Evolutionary conservation across 2,329 filamentous ascomycete species (phyloP).

Genomic region (Catunica adiposa): DNA sequence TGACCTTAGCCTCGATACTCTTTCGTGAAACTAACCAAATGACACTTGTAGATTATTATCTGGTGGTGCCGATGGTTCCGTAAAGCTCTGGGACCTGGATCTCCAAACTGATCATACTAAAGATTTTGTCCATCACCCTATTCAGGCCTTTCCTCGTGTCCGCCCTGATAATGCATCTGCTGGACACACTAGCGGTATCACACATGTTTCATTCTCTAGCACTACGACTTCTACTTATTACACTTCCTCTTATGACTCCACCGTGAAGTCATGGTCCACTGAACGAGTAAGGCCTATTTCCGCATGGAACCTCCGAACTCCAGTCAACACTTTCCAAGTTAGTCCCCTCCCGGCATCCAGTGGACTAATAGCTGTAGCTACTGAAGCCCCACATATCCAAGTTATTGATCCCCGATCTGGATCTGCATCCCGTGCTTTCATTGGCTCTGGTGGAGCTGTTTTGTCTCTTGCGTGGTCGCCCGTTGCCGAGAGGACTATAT

Average conservation of each 20-base stretch:
- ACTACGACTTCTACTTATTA: constrained; percentile 63
- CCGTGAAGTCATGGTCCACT: constrained; percentile 59
- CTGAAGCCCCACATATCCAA: constrained; percentile 68
- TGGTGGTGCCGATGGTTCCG: constrained; percentile 68
- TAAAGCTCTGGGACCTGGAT: constrained; percentile 80
- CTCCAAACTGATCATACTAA: constrained; percentile 26
- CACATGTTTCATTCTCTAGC: constrained; percentile 60
- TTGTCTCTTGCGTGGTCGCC: constrained; percentile 69
- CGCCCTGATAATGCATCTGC: constrained; percentile 18
- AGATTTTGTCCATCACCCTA: constrained; percentile 36
- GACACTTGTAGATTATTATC: constrained; percentile 49
- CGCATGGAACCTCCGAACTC: constrained; percentile 50
- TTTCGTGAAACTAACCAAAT: background rate
- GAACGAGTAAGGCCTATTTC: constrained; percentile 43
- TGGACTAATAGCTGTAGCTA: constrained; percentile 73
- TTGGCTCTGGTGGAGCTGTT: constrained; percentile 51
- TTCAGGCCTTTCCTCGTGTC: constrained; percentile 33
- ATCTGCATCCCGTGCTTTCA: constrained; percentile 45
- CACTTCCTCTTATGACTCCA: constrained; percentile 62
- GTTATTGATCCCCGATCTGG: constrained; percentile 46
- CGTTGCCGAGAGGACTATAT: constrained; percentile 59
- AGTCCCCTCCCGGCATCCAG: constrained; percentile 47
- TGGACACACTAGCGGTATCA: constrained; percentile 54
- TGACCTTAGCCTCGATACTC: too few species aligned
- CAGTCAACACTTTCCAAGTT: constrained; percentile 60